phyloP scores from a whole-genome alignment of 495 filamentous ascomycete species.

The Aspergillus nanangensis region DNA sequence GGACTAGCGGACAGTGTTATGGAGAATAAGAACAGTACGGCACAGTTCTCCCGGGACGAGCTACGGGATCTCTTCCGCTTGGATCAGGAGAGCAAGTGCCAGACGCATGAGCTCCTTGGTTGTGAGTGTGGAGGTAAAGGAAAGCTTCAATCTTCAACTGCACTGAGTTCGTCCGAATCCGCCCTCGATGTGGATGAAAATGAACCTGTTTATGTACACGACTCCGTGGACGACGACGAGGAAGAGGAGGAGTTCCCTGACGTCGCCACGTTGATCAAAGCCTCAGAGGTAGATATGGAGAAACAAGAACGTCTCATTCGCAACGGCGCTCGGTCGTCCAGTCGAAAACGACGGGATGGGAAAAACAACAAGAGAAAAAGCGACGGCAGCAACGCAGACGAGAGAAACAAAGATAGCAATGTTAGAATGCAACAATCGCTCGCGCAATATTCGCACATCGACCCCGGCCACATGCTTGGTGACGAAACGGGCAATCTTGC shows the following conservation, averaged over 20 bases:
- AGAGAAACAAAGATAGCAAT: conserved; percentile 19
- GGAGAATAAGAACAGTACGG: conserved; percentile 54
- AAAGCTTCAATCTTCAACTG: too few relatives aligned
- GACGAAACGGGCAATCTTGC: conserved; percentile 22
- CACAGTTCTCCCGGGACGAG: conserved; percentile 64
- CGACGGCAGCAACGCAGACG: conserved; percentile 6
- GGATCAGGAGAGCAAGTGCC: conserved; percentile 48
- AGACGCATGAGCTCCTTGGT: conserved; percentile 68
- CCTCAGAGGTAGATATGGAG: conserved; percentile 58
- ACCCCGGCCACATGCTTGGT: conserved; percentile 41
- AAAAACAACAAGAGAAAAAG: not conserved
- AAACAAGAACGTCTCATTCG: conserved; percentile 50
- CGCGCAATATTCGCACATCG: conserved; percentile 65
- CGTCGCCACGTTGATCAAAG: conserved; percentile 45
- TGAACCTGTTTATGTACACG: too few relatives aligned
- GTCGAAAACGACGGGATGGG: not conserved
- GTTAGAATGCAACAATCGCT: conserved; percentile 54
- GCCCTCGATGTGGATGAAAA: too few relatives aligned
- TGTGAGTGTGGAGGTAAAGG: conserved; percentile 65
- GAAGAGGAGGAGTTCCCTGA: conserved; percentile 36
- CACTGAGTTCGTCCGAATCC: too few relatives aligned
- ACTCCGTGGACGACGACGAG: conserved; percentile 29
- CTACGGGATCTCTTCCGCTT: conserved; percentile 68
- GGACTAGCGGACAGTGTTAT: conserved; percentile 66
- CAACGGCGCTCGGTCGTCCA: not conserved